Conservation (phyloP, 176 grass and related monocot species). For the Triticum aestivum region IWGSC_CS_RefSeq_v2.1 NC_057798.1:12803839-12804338, state of each 20-base stretch:
- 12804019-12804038: slow-evolving; percentile 9
- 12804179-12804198: background rate
- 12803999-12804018: slow-evolving; percentile 21
- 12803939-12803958: slow-evolving; percentile 12
- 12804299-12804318: no score
- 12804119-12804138: background rate
- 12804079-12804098: background rate
- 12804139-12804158: slow-evolving; percentile 1
- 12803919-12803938: slow-evolving; percentile 34
- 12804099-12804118: slow-evolving; percentile 33
- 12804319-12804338: no score
- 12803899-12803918: slow-evolving; percentile 45
- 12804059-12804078: background rate
- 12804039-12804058: background rate
- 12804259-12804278: background rate
- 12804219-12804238: no score
- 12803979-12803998: background rate
- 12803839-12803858: slow-evolving; percentile 37
- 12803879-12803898: slow-evolving; percentile 73
- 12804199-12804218: background rate
- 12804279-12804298: no score
- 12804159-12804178: background rate
- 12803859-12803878: slow-evolving; percentile 75
- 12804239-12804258: background rate
- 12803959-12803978: background rate